Conservation (phyloP, 495 filamentous ascomycete species). For the Penicillium robsamsonii region DNA sequence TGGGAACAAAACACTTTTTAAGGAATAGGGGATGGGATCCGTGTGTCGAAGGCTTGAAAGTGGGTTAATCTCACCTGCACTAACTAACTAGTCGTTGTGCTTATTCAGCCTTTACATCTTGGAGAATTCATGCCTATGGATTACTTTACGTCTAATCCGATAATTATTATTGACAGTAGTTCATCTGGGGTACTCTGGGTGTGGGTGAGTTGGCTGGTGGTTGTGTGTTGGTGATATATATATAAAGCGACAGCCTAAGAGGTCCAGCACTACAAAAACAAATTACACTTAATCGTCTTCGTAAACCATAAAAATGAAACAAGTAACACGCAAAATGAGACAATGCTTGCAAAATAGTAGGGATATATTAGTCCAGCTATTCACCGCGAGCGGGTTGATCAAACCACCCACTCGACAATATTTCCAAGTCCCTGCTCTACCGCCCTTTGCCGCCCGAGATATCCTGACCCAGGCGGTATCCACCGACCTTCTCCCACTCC, state of each 20-base stretch:
- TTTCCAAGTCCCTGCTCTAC: conserved; percentile 17
- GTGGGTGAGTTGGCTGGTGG: not conserved
- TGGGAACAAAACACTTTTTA: not conserved
- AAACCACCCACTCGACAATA: conserved; percentile 3
- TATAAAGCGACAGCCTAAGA: not conserved
- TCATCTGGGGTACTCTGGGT: not conserved
- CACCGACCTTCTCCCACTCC: conserved; percentile 99
- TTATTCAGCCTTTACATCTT: conserved; percentile 18
- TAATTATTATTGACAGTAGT: no score
- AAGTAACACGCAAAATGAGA: conserved; percentile 3
- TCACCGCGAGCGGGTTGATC: conserved; percentile 6
- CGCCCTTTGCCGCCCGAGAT: conserved; percentile 50
- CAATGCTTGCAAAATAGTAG: conserved; percentile 8
- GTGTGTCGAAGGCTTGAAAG: conserved; percentile 14
- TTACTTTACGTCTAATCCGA: not conserved
- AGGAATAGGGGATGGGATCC: not conserved
- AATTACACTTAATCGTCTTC: not conserved
- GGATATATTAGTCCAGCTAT: conserved; percentile 15
- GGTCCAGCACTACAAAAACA: not conserved
- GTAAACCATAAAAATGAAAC: not conserved
- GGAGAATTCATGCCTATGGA: not conserved
- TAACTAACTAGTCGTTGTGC: conserved; percentile 14
- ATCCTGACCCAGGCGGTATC: conserved; percentile 79
- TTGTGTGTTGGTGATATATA: not conserved
- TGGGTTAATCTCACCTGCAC: not conserved